Conservation (phyloP, 179 eudicot species). For the Beta corolliflora region DNA sequence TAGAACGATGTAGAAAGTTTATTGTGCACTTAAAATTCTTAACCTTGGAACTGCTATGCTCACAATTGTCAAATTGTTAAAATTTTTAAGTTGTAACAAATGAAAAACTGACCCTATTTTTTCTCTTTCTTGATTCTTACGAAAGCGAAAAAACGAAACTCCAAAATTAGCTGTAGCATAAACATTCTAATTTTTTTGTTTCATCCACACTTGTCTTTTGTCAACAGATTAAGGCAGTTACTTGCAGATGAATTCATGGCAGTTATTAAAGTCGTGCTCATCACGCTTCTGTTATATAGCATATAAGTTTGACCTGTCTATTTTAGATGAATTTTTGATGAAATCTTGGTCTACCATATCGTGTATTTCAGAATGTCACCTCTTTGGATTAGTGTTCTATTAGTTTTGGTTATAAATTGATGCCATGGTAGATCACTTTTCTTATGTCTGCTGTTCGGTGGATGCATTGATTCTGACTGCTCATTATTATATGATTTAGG, state of each 20-base stretch:
- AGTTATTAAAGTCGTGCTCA: background rate
- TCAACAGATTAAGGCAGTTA: too few relatives aligned
- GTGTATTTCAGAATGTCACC: background rate
- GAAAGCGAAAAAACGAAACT: too few relatives aligned
- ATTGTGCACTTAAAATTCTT: too few relatives aligned
- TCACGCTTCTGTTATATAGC: background rate
- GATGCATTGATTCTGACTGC: constrained; percentile 14
- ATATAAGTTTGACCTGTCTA: background rate
- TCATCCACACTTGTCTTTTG: background rate
- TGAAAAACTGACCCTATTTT: too few relatives aligned
- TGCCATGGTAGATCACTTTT: background rate
- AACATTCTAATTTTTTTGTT: background rate
- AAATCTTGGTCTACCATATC: background rate
- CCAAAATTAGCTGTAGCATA: background rate
- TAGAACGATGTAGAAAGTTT: too few relatives aligned
- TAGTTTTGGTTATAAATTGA: background rate
- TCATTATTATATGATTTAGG: constrained; percentile 42
- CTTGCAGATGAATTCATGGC: too few relatives aligned
- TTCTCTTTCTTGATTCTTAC: too few relatives aligned
- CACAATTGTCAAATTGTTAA: too few relatives aligned
- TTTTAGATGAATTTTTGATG: background rate
- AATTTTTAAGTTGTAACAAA: too few relatives aligned
- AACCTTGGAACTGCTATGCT: too few relatives aligned
- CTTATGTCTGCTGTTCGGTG: background rate
- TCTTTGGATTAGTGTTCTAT: background rate